phyloP scores from a whole-genome alignment of 805 yeast species.

The Saturnispora kantuleensis region DNA sequence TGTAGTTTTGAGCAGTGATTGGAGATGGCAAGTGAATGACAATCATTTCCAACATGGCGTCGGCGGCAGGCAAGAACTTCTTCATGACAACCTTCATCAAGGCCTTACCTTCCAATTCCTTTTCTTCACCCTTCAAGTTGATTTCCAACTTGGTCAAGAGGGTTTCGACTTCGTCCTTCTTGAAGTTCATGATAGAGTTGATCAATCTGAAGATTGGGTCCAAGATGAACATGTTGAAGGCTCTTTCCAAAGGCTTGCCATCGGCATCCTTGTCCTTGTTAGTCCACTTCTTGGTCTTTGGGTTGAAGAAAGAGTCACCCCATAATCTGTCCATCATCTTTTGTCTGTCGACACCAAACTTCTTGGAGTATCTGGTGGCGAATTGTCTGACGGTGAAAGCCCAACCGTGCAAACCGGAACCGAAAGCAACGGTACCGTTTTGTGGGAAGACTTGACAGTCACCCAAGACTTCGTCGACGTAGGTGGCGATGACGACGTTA shows the following conservation, averaged over 20 bases:
- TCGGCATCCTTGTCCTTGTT: constrained; percentile 92
- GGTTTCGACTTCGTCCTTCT: constrained; percentile 91
- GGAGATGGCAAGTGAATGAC: constrained; percentile 98
- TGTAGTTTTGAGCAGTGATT: constrained; percentile 97
- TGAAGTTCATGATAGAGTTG: constrained; percentile 96
- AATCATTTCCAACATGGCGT: constrained; percentile 98
- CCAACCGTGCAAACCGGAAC: constrained; percentile 99
- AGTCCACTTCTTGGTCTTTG: constrained; percentile 99
- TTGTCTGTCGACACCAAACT: constrained; percentile 95
- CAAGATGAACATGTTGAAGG: constrained; percentile 97
- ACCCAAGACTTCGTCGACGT: constrained; percentile 83
- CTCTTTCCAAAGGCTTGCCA: constrained; percentile 95
- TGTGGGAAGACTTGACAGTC: constrained; percentile 99
- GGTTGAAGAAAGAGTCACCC: constrained; percentile 99
- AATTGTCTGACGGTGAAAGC: constrained; percentile 99
- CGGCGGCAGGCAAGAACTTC: constrained; percentile 99
- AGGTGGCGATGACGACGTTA: constrained; percentile 95
- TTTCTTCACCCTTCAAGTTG: constrained; percentile 89
- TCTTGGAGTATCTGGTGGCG: constrained; percentile 95
- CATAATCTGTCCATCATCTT: constrained; percentile 99
- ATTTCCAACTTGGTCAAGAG: constrained; percentile 92
- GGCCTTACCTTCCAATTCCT: constrained; percentile 98
- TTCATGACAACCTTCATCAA: constrained; percentile 97
- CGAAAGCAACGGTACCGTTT: constrained; percentile 98
- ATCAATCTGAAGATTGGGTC: constrained; percentile 99